These are phyloP conservation scores for Orbilia javanica DNA, from an alignment of 2,329 filamentous ascomycete species.

Conservation along the genomic window DNA sequence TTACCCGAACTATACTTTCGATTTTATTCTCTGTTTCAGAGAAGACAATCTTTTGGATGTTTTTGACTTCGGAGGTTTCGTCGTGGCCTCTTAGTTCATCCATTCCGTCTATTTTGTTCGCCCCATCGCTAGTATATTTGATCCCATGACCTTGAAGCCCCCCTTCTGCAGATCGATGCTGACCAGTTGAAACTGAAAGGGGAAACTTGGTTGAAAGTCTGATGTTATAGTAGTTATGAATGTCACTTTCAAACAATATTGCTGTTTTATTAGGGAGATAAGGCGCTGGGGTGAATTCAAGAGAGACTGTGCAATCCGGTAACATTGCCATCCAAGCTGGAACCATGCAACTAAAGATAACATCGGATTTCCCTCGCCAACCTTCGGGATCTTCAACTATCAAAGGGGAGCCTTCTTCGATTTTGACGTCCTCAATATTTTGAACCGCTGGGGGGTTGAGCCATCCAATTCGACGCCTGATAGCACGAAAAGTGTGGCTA, in stretches of 20 bases:
- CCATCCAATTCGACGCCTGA: conserved; percentile 45
- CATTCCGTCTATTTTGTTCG: no score
- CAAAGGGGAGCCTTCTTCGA: conserved; percentile 29
- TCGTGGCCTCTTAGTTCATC: background rate
- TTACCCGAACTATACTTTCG: background rate
- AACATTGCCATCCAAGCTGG: conserved; percentile 50
- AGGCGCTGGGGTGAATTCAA: conserved; percentile 8
- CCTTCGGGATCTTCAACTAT: conserved; percentile 55
- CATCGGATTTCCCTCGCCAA: conserved; percentile 55
- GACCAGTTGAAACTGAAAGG: background rate
- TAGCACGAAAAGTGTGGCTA: conserved; percentile 38
- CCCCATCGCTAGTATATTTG: no score
- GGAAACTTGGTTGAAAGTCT: conserved; percentile 32
- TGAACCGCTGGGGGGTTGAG: background rate
- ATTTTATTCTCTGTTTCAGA: background rate
- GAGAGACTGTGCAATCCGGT: background rate
- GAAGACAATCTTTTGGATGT: background rate
- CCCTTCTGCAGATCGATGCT: no score
- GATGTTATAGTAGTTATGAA: background rate
- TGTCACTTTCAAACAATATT: conserved; percentile 4
- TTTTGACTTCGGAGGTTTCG: background rate
- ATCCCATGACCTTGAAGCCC: no score
- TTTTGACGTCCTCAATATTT: background rate
- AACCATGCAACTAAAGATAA: conserved; percentile 59
- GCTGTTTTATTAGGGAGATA: background rate